Conservation (phyloP, 495 filamentous ascomycete species). For the Podospora pseudoanserina region DNA sequence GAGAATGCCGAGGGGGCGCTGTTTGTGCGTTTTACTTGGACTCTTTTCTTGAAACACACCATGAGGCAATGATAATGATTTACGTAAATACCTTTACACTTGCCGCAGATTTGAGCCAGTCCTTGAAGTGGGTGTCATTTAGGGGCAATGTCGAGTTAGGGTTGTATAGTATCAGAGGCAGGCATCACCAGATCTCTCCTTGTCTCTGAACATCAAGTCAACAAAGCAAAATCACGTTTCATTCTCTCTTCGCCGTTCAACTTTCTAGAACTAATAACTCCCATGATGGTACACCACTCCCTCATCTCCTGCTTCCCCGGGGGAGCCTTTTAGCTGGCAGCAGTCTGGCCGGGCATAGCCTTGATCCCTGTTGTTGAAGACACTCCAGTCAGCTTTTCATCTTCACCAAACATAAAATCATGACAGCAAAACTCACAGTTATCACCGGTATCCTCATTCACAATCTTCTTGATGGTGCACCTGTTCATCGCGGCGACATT, state of each 20-base stretch:
- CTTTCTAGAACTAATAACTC: neutral
- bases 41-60: too few relatives aligned
- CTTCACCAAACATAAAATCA: neutral
- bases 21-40: too few relatives aligned
- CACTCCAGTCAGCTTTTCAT: neutral
- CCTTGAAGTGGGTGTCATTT: too few relatives aligned
- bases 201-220: too few relatives aligned
- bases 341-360: neutral
- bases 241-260: neutral
- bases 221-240: neutral
- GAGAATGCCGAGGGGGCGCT: too few relatives aligned
- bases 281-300: neutral
- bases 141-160: too few relatives aligned
- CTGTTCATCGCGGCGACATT: constrained; percentile 40
- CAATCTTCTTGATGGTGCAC: constrained; percentile 42
- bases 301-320: neutral
- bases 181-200: too few relatives aligned
- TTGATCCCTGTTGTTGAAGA: neutral
- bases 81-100: too few relatives aligned
- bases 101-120: too few relatives aligned
- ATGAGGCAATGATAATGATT: too few relatives aligned
- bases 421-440: constrained; percentile 42
- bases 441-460: constrained; percentile 41
- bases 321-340: neutral
- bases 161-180: too few relatives aligned